These are phyloP conservation scores for Microbotryum scabiosae DNA, from an alignment of 1,284 basidiomycete genomes.

Conservation along the genomic window DNA sequence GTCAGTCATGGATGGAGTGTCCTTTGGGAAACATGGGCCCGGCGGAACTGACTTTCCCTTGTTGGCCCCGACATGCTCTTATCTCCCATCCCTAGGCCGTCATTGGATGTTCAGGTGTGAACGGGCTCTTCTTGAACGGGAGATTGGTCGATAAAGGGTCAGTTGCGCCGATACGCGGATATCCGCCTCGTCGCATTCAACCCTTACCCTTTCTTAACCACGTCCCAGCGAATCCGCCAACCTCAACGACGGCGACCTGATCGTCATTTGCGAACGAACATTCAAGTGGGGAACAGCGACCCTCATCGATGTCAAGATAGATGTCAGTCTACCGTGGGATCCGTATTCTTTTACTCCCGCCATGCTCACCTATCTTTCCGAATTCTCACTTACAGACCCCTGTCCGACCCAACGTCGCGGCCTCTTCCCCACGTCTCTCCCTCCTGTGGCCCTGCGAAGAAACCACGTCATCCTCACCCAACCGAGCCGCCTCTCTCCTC, in stretches of 20 bases:
- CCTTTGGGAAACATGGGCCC: no score
- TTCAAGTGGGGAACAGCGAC: background rate
- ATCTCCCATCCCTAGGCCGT: background rate
- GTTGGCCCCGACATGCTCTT: background rate
- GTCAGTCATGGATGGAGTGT: background rate
- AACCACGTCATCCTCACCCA: background rate
- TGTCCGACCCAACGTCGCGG: background rate
- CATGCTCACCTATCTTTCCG: no score
- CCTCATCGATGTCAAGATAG: background rate
- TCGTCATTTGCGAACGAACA: constrained; percentile 2
- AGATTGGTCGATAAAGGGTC: background rate
- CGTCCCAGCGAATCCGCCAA: no score
- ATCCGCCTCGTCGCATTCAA: no score
- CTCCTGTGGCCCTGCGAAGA: background rate
- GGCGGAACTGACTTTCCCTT: background rate
- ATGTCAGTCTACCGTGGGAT: constrained; percentile 1
- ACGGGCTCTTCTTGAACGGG: background rate
- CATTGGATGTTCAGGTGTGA: background rate
- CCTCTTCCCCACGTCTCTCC: background rate
- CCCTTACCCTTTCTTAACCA: no score
- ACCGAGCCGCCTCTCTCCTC: background rate
- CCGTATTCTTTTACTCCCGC: no score
- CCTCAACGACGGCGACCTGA: background rate
- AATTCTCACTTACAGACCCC: background rate
- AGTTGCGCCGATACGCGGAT: background rate